phyloP scores from a whole-genome alignment of 345 rosid species.

The Syzygium jambos region DNA sequence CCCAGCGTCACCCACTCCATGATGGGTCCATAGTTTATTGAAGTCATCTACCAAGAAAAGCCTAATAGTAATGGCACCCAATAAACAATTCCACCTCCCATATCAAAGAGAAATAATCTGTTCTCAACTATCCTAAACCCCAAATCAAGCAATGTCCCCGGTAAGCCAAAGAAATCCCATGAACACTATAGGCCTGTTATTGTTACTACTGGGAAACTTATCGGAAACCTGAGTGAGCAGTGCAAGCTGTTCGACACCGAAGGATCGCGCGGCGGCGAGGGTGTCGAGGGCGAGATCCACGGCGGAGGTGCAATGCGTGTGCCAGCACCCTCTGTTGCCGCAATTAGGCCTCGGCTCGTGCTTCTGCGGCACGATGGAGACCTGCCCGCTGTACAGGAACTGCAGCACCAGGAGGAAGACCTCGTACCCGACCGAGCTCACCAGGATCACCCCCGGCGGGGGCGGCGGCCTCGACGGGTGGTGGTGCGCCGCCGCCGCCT shows the following conservation, averaged over 20 bases:
- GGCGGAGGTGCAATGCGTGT: constrained; percentile 97
- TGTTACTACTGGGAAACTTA: background rate
- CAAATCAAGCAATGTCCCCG: background rate
- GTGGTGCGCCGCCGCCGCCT: constrained; percentile 14
- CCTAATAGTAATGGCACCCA: background rate
- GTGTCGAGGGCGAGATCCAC: constrained; percentile 99
- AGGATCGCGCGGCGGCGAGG: constrained; percentile 88
- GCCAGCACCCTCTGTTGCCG: constrained; percentile 97
- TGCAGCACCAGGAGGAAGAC: constrained; percentile 87
- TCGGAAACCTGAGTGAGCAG: constrained; percentile 81
- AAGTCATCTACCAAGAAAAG: background rate
- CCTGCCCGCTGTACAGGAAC: constrained; percentile 97
- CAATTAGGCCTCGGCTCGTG: constrained; percentile 95
- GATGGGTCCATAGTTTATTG: background rate
- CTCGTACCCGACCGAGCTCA: constrained; percentile 95
- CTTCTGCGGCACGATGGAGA: constrained; percentile 91
- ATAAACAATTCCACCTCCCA: background rate
- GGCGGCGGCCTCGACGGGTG: constrained; percentile 28
- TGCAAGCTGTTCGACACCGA: constrained; percentile 98
- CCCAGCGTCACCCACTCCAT: constrained; percentile 1
- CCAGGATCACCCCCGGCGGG: constrained; percentile 50
- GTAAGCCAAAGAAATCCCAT: background rate
- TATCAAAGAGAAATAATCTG: background rate
- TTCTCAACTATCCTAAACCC: background rate
- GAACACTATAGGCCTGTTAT: background rate